phyloP scores from a whole-genome alignment of 768 basidiomycete genomes.

The Botryobasidium botryosum region DNA sequence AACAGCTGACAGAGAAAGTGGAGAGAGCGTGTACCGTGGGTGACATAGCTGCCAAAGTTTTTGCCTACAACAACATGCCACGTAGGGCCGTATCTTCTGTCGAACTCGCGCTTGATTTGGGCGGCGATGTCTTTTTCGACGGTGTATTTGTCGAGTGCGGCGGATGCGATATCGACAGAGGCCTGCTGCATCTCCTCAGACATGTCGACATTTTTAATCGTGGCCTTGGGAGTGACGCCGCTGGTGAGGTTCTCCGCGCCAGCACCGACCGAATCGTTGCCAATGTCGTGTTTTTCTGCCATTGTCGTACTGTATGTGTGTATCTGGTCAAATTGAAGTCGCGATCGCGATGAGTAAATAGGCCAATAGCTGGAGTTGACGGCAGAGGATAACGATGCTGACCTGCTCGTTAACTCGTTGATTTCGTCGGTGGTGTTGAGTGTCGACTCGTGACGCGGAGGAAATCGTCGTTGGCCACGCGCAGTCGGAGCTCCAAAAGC shows the following conservation, averaged over 20 bases:
- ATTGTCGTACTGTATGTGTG: too few relatives aligned
- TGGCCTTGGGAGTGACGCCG: constrained; percentile 39
- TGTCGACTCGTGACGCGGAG: too few relatives aligned
- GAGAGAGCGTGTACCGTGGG: constrained; percentile 46
- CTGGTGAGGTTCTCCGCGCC: neutral
- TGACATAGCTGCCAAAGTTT: constrained; percentile 97
- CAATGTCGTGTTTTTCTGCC: too few relatives aligned
- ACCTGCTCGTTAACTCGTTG: too few relatives aligned
- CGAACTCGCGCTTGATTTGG: constrained; percentile 96
- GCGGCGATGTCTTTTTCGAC: constrained; percentile 99
- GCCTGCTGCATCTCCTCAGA: constrained; percentile 92
- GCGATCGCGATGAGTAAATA: too few relatives aligned
- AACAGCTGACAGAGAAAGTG: neutral
- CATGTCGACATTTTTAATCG: constrained; percentile 97
- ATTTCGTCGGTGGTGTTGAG: too few relatives aligned
- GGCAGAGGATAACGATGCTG: too few relatives aligned
- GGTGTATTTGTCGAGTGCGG: constrained; percentile 76
- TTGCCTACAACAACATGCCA: constrained; percentile 99
- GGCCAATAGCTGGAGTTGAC: too few relatives aligned
- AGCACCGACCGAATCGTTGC: too few relatives aligned
- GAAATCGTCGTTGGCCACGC: too few relatives aligned
- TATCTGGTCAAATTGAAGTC: too few relatives aligned
- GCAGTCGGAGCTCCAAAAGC: too few relatives aligned
- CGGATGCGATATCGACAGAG: constrained; percentile 71
- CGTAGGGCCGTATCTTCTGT: constrained; percentile 78